Conservation (phyloP, 306 rosid species). For the Castanea mollissima region DNA sequence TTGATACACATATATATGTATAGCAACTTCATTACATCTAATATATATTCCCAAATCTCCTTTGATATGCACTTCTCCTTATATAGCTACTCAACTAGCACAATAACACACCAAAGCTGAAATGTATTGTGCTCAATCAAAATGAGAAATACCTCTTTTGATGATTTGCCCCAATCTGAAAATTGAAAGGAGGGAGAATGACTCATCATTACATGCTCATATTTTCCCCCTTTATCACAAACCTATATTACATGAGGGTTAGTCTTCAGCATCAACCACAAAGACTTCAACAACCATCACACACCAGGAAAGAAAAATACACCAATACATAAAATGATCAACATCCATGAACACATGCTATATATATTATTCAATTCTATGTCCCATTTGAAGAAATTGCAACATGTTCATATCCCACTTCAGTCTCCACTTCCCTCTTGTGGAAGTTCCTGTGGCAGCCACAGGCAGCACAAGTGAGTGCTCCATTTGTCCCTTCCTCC, state of each 20-base stretch:
- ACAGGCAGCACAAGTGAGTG: slow-evolving; percentile 89
- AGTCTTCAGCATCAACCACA: not conserved
- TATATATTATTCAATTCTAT: not conserved
- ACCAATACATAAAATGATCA: not conserved
- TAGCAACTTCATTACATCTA: not conserved
- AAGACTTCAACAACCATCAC: slow-evolving; percentile 2
- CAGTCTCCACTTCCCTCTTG: slow-evolving; percentile 55
- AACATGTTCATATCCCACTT: slow-evolving; percentile 50
- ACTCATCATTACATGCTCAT: not conserved
- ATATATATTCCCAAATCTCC: not conserved
- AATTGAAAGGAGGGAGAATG: not conserved
- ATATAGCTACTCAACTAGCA: not conserved
- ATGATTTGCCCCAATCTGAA: not conserved
- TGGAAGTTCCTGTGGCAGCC: slow-evolving; percentile 92
- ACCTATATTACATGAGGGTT: not conserved
- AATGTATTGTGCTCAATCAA: not conserved
- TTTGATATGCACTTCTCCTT: not conserved
- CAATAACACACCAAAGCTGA: not conserved
- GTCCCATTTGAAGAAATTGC: slow-evolving; percentile 48
- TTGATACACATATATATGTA: not conserved
- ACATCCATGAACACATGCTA: not conserved
- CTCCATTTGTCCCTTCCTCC: slow-evolving; percentile 51
- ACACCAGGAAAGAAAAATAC: slow-evolving; percentile 18
- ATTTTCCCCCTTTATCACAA: not conserved
- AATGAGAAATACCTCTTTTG: not conserved